Evolutionary conservation across 768 basidiomycete species (phyloP), one percentile per base, ranked within the genome.

Genomic region (Amanita rubescens): DNA sequence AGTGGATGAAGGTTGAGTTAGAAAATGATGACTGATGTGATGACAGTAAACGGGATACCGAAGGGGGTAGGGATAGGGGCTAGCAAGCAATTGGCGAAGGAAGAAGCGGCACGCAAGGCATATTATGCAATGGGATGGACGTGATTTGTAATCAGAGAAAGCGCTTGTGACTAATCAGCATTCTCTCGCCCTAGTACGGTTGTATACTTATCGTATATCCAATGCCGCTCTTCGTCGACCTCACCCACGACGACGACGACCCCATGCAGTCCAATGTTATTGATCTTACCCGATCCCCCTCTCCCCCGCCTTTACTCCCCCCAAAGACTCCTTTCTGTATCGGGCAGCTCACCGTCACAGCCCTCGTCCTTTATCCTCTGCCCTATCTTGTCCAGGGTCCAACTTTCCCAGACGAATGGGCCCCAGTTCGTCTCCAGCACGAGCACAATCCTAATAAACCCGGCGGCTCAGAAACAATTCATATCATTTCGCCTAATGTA

Each of bases 281-380:
- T 66, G 87, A 90, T 75, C 78, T 90, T 32, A 90, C 85, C 15
- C 70, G 74, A 53, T 85, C 84, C 2, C 85, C 86, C 7, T 73
- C 78, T 52, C 69, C 79, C 44, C 75, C 76, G 11, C 76, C 77
- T 50, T 63, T 19, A 59, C 67, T 89, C 15, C 76, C 86, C 5
- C 87, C 85, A 12, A 89, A 85, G 71, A 89, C 87, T 0, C 87
- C 90, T 14, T 82, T 94, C 49, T 94, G 93, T 66, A 92, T 94
- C 45, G 92, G 92, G 1, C 85, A 89, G 55, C 74, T 94, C 33
- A 75, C 76, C n/a, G 84, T 85, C 17, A 90, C 87, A 15, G 91
- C 90, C 12, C 79, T 94, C 24, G 82, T 94, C 32, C 75, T 93
- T n/a, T 90, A 91, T 66, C 90, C 87, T 7, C 79, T 87, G 15